These are phyloP conservation scores for Coprinellus micaceus DNA, from an alignment of 768 basidiomycete genomes.

Conservation along the genomic window DNA sequence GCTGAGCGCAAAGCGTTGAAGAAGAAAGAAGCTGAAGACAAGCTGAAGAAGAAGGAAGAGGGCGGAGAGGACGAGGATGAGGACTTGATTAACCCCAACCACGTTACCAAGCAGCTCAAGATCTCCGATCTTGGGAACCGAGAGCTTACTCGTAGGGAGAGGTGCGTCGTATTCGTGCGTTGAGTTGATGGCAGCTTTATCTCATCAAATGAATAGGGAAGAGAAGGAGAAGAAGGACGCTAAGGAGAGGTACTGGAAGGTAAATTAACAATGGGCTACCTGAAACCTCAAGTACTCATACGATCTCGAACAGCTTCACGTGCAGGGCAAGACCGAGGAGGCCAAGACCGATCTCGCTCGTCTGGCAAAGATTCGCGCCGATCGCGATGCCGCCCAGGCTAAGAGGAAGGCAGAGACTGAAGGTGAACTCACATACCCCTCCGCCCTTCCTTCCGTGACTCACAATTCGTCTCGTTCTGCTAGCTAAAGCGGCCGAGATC, in stretches of 20 bases:
- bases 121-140: slow-evolving; percentile 69
- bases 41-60: slow-evolving; percentile 29
- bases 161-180: slow-evolving; percentile 33
- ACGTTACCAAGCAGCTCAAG: slow-evolving; percentile 66
- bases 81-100: slow-evolving; percentile 78
- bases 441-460: neutral
- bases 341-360: slow-evolving; percentile 87
- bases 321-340: slow-evolving; percentile 83
- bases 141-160: slow-evolving; percentile 62
- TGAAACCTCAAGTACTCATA: slow-evolving; percentile 5
- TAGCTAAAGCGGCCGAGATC: slow-evolving; percentile 6
- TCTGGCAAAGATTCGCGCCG: slow-evolving; percentile 79
- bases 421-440: slow-evolving; percentile 43
- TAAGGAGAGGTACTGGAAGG: slow-evolving; percentile 85
- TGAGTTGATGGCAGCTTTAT: no score
- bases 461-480: neutral
- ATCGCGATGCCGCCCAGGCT: slow-evolving; percentile 84
- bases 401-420: slow-evolving; percentile 87
- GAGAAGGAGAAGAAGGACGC: slow-evolving; percentile 91
- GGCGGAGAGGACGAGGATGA: slow-evolving; percentile 57
- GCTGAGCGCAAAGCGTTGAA: slow-evolving; percentile 75
- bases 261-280: slow-evolving; percentile 22
- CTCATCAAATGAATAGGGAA: slow-evolving; percentile 48
- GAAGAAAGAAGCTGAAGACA: slow-evolving; percentile 67
- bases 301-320: slow-evolving; percentile 49